A percentile compares a stretch with the other conserved stretches of the same genome.
Evolutionary conservation across 495 filamentous ascomycete genomes (phyloP).

Genomic region (Daldinia loculata): DNA sequence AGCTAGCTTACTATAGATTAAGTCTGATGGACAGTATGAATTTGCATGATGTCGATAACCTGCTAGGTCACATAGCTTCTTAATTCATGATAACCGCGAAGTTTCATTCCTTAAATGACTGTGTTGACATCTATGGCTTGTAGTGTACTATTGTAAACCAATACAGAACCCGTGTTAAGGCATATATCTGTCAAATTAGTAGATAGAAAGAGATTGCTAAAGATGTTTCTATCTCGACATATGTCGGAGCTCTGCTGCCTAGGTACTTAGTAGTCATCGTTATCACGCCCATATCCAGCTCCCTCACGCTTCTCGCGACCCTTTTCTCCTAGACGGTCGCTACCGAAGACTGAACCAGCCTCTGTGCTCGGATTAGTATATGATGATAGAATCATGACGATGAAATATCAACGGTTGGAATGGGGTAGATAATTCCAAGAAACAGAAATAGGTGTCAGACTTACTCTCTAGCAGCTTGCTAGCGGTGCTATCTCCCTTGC

Average conservation of each 20-base stretch:
- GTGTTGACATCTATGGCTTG: no score
- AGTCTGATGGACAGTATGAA: not conserved
- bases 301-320: constrained; percentile 35
- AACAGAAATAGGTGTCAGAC: constrained; percentile 5
- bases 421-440: not conserved
- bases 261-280: constrained; percentile 28
- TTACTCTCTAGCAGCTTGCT: constrained; percentile 38
- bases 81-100: no score
- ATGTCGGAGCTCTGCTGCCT: not conserved
- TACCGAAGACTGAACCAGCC: constrained; percentile 21
- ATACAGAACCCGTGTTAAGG: no score
- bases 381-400: not conserved
- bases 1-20: not conserved
- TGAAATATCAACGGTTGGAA: not conserved
- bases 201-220: not conserved
- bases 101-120: no score
- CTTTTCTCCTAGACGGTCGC: constrained; percentile 16
- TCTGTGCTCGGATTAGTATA: constrained; percentile 25
- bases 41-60: not conserved
- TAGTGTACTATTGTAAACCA: no score
- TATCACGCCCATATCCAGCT: constrained; percentile 10
- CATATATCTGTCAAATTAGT: not conserved
- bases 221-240: not conserved
- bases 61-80: no score
- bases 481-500: constrained; percentile 28